phyloP scores from a whole-genome alignment of 768 basidiomycete genomes.

The Suillus brevipes region DNA sequence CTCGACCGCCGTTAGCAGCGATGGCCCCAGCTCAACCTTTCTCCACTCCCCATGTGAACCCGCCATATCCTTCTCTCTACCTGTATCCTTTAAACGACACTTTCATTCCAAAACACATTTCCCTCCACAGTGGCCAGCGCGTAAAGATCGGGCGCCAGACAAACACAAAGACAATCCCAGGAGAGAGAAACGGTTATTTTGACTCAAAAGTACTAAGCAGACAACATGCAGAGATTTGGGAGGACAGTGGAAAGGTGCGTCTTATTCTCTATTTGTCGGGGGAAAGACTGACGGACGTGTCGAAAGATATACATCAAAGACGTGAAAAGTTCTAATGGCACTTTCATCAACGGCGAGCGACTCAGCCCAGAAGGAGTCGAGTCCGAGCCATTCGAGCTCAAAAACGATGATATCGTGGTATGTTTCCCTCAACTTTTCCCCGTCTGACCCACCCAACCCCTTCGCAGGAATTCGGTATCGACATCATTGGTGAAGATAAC shows the following conservation, averaged over 20 bases:
- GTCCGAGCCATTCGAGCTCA: constrained; percentile 90
- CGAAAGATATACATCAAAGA: constrained; percentile 94
- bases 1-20: constrained; percentile 16
- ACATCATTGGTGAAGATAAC: constrained; percentile 98
- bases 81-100: constrained; percentile 94
- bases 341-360: constrained; percentile 95
- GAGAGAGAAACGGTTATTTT: constrained; percentile 93
- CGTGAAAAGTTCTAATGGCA: constrained; percentile 97
- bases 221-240: constrained; percentile 99
- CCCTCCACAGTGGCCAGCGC: constrained; percentile 62
- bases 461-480: constrained; percentile 94
- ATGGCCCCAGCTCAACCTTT: constrained; percentile 36
- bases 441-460: constrained; percentile 11
- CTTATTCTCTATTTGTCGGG: not conserved
- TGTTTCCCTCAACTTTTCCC: constrained; percentile 32
- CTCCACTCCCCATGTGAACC: constrained; percentile 29
- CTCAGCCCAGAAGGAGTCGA: constrained; percentile 88
- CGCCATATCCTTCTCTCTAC: constrained; percentile 49
- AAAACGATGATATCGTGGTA: constrained; percentile 95
- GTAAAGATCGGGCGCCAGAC: constrained; percentile 95
- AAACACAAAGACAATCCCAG: constrained; percentile 91
- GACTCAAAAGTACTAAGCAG: constrained; percentile 93
- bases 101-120: constrained; percentile 92
- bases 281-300: constrained; percentile 13
- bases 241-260: constrained; percentile 80